A percentile compares a stretch with the other conserved stretches of the same genome.
Evolutionary conservation across 2,329 filamentous ascomycete species (phyloP).

Genomic region (Nigrospora osmanthi): DNA sequence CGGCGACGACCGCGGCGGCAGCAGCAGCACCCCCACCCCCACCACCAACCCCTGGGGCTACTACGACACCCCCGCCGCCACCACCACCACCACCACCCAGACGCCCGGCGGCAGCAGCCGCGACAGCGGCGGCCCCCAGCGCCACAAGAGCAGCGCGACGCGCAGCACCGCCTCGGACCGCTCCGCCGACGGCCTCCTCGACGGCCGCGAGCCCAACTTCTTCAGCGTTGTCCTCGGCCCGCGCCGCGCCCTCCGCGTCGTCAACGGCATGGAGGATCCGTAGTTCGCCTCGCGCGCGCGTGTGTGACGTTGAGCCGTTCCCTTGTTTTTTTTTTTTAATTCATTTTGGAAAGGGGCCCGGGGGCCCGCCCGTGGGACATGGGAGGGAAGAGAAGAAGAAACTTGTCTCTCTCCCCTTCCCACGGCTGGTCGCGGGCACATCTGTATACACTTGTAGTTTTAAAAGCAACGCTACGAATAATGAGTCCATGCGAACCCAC

Average conservation of each 20-base stretch:
- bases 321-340: too few species aligned
- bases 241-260: slow-evolving; percentile 59
- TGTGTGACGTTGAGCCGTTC: too few species aligned
- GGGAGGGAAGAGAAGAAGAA: too few species aligned
- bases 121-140: slow-evolving; percentile 8
- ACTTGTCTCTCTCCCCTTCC: too few species aligned
- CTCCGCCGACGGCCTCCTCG: slow-evolving; percentile 26
- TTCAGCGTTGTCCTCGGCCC: slow-evolving; percentile 63
- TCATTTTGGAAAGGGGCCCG: too few species aligned
- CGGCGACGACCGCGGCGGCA: slow-evolving; percentile 17
- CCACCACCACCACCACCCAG: not conserved
- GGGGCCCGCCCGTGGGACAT: too few species aligned
- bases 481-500: too few species aligned
- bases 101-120: slow-evolving; percentile 8
- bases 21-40: not conserved
- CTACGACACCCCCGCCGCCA: slow-evolving; percentile 6
- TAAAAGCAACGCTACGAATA: too few species aligned
- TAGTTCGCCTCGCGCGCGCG: too few species aligned
- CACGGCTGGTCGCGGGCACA: too few species aligned
- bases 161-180: slow-evolving; percentile 25
- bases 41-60: slow-evolving; percentile 14
- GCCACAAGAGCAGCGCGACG: slow-evolving; percentile 23
- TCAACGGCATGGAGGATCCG: slow-evolving; percentile 42
- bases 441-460: too few species aligned
- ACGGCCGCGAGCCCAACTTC: slow-evolving; percentile 59